These are phyloP conservation scores for Ceratocystiopsis minuta DNA, from an alignment of 2,329 filamentous ascomycete species.

Conservation along the genomic window DNA sequence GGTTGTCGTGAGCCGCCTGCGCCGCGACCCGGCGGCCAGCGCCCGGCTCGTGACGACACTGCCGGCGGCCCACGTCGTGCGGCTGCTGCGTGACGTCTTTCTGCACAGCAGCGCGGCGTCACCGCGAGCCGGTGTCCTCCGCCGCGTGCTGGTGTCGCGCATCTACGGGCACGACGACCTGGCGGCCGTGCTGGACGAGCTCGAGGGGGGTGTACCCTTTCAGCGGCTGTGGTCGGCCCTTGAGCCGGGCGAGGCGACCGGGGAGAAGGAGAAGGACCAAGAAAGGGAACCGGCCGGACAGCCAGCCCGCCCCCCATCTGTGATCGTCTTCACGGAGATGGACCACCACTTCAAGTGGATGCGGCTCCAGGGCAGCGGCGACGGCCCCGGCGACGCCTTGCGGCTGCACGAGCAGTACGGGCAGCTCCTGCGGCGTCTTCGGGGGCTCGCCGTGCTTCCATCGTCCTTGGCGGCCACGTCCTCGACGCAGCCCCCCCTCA, in stretches of 20 bases:
- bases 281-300: background rate
- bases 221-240: slow-evolving; percentile 5
- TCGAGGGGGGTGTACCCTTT: slow-evolving; percentile 3
- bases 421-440: slow-evolving; percentile 7
- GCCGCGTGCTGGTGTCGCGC: slow-evolving; percentile 32
- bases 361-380: slow-evolving; percentile 5
- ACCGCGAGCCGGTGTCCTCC: slow-evolving; percentile 17
- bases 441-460: background rate
- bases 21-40: slow-evolving; percentile 11
- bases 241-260: background rate
- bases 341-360: slow-evolving; percentile 10
- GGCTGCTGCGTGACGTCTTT: slow-evolving; percentile 17
- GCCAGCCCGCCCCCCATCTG: background rate
- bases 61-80: slow-evolving; percentile 22
- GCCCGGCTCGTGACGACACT: slow-evolving; percentile 31
- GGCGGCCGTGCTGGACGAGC: slow-evolving; percentile 35
- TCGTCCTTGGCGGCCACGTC: too few relatives aligned
- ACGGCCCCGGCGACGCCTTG: background rate
- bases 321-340: slow-evolving; percentile 6
- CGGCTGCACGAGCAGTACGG: slow-evolving; percentile 8
- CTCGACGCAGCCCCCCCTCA: background rate
- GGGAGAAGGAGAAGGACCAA: background rate
- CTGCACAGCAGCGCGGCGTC: slow-evolving; percentile 1
- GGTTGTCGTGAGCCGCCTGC: slow-evolving; percentile 23
- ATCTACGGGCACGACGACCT: slow-evolving; percentile 42